Percentiles rank a stretch among this genome's conserved stretches.
These are phyloP conservation scores for Lepidium aucheri DNA, from an alignment of 345 rosid species.

Conservation along the genomic window DNA sequence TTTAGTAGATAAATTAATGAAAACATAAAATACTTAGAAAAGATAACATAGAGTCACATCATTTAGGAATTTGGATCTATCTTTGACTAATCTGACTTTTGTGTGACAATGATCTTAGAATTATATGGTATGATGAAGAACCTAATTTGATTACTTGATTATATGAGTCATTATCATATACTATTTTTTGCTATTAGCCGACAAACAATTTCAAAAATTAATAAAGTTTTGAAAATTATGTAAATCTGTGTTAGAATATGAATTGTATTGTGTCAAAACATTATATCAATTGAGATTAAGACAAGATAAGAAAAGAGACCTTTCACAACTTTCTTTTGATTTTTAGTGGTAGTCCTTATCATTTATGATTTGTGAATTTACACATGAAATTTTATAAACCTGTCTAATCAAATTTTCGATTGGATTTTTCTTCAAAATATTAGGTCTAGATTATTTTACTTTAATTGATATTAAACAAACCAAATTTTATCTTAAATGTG, in stretches of 20 bases:
- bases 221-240: not conserved
- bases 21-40: not conserved
- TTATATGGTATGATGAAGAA: not conserved
- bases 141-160: not conserved
- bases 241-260: not conserved
- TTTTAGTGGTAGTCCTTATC: conserved; percentile 25
- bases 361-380: conserved; percentile 5
- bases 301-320: conserved; percentile 11
- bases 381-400: not conserved
- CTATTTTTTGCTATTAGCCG: not conserved
- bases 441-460: not conserved
- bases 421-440: not conserved
- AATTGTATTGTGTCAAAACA: conserved; percentile 8
- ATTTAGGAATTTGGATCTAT: conserved; percentile 14
- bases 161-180: conserved; percentile 5
- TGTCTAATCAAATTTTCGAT: not conserved
- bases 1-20: no score
- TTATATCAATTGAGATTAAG: not conserved
- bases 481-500: not conserved
- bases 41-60: not conserved
- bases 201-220: conserved; percentile 5
- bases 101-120: not conserved
- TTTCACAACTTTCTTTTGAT: not conserved
- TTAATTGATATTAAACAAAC: not conserved
- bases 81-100: not conserved